Conservation (phyloP, 1,139 yeast species). For the Debaryomycetaceae sp. region DNA sequence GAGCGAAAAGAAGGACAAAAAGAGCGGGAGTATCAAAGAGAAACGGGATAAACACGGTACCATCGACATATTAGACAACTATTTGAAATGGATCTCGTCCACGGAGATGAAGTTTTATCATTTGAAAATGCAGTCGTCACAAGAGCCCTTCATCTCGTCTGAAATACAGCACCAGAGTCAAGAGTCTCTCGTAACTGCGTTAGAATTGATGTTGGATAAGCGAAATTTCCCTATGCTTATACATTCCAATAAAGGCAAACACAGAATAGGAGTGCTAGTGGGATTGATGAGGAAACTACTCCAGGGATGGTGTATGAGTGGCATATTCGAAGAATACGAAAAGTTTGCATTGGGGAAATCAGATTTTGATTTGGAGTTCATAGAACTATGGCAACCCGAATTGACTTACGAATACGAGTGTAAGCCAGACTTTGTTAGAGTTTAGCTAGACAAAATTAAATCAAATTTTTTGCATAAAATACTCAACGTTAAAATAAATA, state of each 20-base stretch:
- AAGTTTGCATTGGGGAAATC: constrained; percentile 92
- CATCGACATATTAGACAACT: constrained; percentile 40
- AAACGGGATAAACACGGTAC: constrained; percentile 35
- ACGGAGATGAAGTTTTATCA: constrained; percentile 58
- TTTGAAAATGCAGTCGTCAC: constrained; percentile 65
- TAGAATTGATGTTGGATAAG: constrained; percentile 61
- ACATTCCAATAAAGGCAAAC: constrained; percentile 95
- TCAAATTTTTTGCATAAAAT: background rate
- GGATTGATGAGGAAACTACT: constrained; percentile 81
- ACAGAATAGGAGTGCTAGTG: constrained; percentile 85
- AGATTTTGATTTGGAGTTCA: constrained; percentile 78
- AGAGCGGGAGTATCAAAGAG: constrained; percentile 7
- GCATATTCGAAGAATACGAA: constrained; percentile 90
- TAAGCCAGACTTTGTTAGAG: constrained; percentile 37
- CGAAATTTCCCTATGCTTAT: constrained; percentile 82
- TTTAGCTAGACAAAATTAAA: constrained; percentile 4
- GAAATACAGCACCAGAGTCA: constrained; percentile 33
- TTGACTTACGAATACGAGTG: constrained; percentile 27
- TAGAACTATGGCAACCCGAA: constrained; percentile 48
- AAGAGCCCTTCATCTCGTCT: constrained; percentile 69
- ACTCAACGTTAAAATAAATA: background rate
- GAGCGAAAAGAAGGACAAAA: constrained; percentile 10
- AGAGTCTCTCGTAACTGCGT: constrained; percentile 55
- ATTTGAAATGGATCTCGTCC: constrained; percentile 61
- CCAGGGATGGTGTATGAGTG: constrained; percentile 92